Percentiles rank a stretch among this genome's conserved stretches.
Evolutionary conservation across 1,284 basidiomycete genomes (phyloP).

Genomic region (Cryptococcus wingfieldii): DNA sequence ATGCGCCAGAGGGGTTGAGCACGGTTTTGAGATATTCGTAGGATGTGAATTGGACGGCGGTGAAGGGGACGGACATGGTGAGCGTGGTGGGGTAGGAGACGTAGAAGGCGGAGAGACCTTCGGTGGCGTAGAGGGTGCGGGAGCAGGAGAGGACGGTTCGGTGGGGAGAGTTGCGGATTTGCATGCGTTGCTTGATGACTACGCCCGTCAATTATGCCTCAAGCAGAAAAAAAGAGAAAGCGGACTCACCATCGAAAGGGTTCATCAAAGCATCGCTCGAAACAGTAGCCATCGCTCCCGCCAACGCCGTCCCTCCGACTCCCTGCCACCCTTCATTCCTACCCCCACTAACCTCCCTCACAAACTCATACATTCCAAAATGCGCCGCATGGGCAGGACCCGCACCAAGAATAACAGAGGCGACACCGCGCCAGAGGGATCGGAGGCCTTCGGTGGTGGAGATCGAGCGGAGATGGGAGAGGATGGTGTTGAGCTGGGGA

Average conservation of each 20-base stretch:
- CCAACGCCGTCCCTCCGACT: constrained; percentile 62
- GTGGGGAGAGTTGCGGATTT: constrained; percentile 86
- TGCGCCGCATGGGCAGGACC: constrained; percentile 98
- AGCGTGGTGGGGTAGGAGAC: constrained; percentile 97
- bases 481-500: constrained; percentile 35
- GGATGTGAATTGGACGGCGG: constrained; percentile 93
- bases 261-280: constrained; percentile 98
- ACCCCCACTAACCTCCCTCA: constrained; percentile 89
- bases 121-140: constrained; percentile 69
- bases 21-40: constrained; percentile 90
- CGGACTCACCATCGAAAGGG: constrained; percentile 86
- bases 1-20: constrained; percentile 78
- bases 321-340: constrained; percentile 44
- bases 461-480: constrained; percentile 52
- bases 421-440: constrained; percentile 92
- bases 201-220: constrained; percentile 4
- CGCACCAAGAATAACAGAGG: constrained; percentile 93
- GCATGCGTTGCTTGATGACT: constrained; percentile 99
- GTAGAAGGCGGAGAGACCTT: constrained; percentile 92
- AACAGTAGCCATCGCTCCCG: constrained; percentile 91
- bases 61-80: constrained; percentile 96
- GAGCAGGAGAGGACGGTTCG: constrained; percentile 80
- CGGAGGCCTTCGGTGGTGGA: constrained; percentile 87
- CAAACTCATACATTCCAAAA: constrained; percentile 92
- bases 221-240: constrained; percentile 10